A percentile compares a stretch with the other conserved stretches of the same genome.
These are phyloP conservation scores for Cucurbita ficifolia DNA, from an alignment of 306 rosid species.

Conservation along the genomic window DNA sequence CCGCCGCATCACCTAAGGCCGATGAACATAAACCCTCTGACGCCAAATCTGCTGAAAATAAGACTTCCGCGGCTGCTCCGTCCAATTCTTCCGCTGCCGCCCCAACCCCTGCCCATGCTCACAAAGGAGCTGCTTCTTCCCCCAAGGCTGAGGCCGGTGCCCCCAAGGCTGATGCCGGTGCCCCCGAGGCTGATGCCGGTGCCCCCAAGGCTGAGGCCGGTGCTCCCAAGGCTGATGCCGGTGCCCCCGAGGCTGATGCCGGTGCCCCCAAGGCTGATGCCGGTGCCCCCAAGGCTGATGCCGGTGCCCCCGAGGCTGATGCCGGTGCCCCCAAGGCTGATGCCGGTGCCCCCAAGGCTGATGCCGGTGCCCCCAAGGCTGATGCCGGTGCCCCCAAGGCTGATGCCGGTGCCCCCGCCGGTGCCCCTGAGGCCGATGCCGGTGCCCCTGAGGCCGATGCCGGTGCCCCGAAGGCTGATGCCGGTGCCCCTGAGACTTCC, in stretches of 20 bases:
- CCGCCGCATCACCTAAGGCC: constrained; percentile 8
- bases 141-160: not conserved
- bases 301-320: not conserved
- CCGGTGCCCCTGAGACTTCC: not conserved
- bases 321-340: not conserved
- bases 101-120: not conserved
- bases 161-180: not conserved
- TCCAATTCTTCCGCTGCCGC: not conserved
- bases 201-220: not conserved
- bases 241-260: not conserved
- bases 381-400: not conserved
- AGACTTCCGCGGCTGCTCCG: constrained; percentile 18
- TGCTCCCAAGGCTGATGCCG: not conserved
- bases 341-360: no score
- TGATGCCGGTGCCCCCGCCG: not conserved
- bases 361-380: no score
- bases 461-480: no score
- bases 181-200: not conserved
- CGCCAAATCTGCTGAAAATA: not conserved
- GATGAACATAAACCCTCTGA: not conserved
- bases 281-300: not conserved
- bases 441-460: not conserved
- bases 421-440: not conserved
- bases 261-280: not conserved
- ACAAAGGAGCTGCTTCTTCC: not conserved